Evolutionary conservation across 805 yeast species (phyloP), one percentile per base, ranked within the genome.

Genomic region (Ogataea ganodermae): DNA sequence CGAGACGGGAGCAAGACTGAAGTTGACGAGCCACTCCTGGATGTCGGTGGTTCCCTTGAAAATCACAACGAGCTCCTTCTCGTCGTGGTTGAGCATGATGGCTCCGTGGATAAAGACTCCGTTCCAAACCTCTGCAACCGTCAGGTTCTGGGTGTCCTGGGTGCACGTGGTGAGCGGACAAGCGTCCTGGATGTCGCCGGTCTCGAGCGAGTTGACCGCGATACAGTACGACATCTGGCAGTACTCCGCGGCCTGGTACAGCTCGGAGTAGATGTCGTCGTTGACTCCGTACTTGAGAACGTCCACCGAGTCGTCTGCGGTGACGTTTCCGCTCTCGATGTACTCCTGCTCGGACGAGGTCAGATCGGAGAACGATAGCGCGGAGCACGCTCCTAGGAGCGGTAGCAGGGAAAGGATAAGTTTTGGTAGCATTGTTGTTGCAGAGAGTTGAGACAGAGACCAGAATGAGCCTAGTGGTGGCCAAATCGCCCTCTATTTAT

Each of bases 41-140:
- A 72, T 61, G 8, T 83, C 73, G 1, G 81, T 67, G 0, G 89
- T 79, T 4, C 94, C 94, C 65, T 89, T 73, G 53, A 81, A 83
- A 0, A 72, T 77, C 35, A 83, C 62, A 18, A 76, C 60, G 3
- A 86, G 66, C 39, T 74, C 70, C 37, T 71, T 60, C 17, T 61
- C 57, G 2, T 53, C 52, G 50, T 72, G 74, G 60, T 82, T 86
- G 8, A 74, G 66, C 6, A 80, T 79, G 21, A 79, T 69, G 56
- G 66, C 74, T 0, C 86, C 88, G 4, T 83, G 70, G 0, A 87
- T 84, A 7, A 38, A 24, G 1, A 68, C 64, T 13, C 75, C 73
- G 18, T 75, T 73, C 50, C 70, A 71, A 1, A 72, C 68, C 24
- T 68, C 46, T 17, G 71, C 63, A 1, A 81, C 63, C 16, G 67